Conservation (phyloP, 371 early-diverging fungal genomes). For the Mycotypha africana region DNA sequence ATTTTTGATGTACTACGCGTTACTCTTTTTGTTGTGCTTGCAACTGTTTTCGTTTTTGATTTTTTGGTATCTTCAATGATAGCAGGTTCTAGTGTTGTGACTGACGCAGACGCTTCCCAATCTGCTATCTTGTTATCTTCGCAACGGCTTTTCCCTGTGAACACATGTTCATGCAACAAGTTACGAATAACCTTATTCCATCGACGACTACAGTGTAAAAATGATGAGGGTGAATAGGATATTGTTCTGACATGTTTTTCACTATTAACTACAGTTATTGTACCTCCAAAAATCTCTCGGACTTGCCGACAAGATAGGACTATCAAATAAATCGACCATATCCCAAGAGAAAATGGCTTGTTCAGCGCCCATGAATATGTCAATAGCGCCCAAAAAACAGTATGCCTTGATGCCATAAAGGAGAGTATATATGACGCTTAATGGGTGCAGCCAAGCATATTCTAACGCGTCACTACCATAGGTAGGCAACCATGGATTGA, state of each 20-base stretch:
- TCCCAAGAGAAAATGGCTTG: slow-evolving; percentile 18
- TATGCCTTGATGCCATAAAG: slow-evolving; percentile 25
- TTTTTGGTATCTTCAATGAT: too few species aligned
- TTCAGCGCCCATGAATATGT: slow-evolving; percentile 18
- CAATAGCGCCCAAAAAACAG: slow-evolving; percentile 17
- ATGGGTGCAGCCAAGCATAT: slow-evolving; percentile 16
- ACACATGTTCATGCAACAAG: slow-evolving; percentile 21
- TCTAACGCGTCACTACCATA: slow-evolving; percentile 11
- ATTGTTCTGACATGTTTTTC: too few species aligned
- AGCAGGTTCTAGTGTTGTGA: too few species aligned
- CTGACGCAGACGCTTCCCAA: too few species aligned
- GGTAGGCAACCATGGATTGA: slow-evolving; percentile 18
- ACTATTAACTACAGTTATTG: too few species aligned
- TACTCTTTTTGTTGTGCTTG: too few species aligned
- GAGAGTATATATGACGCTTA: slow-evolving; percentile 12
- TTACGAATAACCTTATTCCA: slow-evolving; percentile 34
- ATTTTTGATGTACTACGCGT: too few species aligned
- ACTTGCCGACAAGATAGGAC: slow-evolving; percentile 27
- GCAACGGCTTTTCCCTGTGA: too few species aligned
- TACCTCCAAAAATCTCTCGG: slow-evolving; percentile 44
- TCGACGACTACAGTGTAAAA: slow-evolving; percentile 35
- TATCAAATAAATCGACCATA: slow-evolving; percentile 21
- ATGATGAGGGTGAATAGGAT: too few species aligned
- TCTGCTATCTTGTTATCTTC: too few species aligned
- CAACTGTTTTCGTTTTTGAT: too few species aligned